Evolutionary conservation across 163 green algal species (phyloP).

Genomic region (Volvox carteri): DNA sequence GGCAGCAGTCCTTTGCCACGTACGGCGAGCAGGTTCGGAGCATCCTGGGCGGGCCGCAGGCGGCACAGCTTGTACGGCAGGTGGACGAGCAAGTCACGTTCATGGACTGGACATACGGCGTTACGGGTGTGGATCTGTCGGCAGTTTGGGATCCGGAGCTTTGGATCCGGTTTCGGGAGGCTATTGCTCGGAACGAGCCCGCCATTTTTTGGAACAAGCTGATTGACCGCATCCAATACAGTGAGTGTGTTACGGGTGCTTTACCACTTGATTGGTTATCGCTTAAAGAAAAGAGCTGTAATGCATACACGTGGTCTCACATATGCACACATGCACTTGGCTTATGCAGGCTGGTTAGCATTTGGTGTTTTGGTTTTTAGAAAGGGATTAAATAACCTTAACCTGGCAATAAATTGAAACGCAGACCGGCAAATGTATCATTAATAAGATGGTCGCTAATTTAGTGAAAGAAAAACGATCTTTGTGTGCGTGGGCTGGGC

Average conservation of each 20-base stretch:
- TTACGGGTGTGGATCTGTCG: slow-evolving; percentile 66
- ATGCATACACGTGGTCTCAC: no score
- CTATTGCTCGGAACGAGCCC: slow-evolving; percentile 66
- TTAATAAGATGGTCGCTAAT: no score
- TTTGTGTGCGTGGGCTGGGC: no score
- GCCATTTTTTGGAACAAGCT: slow-evolving; percentile 73
- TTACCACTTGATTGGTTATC: no score
- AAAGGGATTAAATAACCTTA: no score
- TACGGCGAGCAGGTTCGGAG: slow-evolving; percentile 53
- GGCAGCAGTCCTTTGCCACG: slow-evolving; percentile 54
- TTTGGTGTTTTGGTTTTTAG: no score
- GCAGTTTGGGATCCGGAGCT: slow-evolving; percentile 77
- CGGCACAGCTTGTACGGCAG: slow-evolving; percentile 37
- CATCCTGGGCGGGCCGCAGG: slow-evolving; percentile 12
- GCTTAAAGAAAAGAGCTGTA: no score
- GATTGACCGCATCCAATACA: slow-evolving; percentile 69
- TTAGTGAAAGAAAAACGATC: no score
- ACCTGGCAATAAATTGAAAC: no score
- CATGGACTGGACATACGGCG: slow-evolving; percentile 74
- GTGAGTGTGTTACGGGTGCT: slow-evolving; percentile 62
- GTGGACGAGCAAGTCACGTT: slow-evolving; percentile 70
- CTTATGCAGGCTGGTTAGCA: no score
- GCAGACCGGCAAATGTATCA: no score
- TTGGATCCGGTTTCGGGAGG: slow-evolving; percentile 70
- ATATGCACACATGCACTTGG: no score